phyloP scores from a whole-genome alignment of 1,139 yeast species.

The Geotrichum macrosporum region DNA sequence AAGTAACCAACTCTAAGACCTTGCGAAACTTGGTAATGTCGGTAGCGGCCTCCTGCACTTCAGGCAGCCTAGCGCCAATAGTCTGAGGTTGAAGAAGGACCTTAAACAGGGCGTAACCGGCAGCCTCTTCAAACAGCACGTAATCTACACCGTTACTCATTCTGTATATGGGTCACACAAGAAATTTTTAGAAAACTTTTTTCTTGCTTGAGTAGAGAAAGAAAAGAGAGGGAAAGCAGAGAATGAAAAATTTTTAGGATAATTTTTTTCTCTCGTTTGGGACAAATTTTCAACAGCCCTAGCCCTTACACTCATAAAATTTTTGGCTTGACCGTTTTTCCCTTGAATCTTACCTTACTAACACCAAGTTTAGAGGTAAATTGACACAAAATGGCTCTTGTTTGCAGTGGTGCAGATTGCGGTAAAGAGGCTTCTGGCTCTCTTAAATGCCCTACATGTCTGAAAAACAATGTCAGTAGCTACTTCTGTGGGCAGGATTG shows the following conservation, averaged over 20 bases:
- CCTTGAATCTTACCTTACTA: no score
- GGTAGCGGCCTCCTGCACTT: slow-evolving; percentile 86
- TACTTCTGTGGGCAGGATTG: slow-evolving; percentile 83
- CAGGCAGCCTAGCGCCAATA: slow-evolving; percentile 84
- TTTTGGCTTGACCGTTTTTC: background rate
- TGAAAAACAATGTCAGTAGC: slow-evolving; percentile 60
- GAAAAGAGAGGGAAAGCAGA: no score
- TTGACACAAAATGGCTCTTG: slow-evolving; percentile 6
- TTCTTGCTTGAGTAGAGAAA: slow-evolving; percentile 6
- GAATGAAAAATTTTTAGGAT: slow-evolving; percentile 10
- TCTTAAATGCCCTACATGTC: slow-evolving; percentile 87
- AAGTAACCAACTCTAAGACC: slow-evolving; percentile 86
- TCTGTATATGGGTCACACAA: background rate
- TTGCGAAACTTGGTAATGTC: slow-evolving; percentile 89
- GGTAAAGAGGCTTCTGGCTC: slow-evolving; percentile 72
- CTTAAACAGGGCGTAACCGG: slow-evolving; percentile 96
- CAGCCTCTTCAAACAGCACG: slow-evolving; percentile 95
- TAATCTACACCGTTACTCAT: slow-evolving; percentile 54
- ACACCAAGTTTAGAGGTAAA: no score
- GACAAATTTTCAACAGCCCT: background rate
- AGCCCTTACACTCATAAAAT: background rate
- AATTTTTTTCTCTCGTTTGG: background rate
- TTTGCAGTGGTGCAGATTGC: slow-evolving; percentile 74
- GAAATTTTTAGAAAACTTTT: background rate
- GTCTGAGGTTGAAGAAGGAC: slow-evolving; percentile 93